A percentile compares a stretch with the other conserved stretches of the same genome.
phyloP scores from a whole-genome alignment of 192 early-diverging fungal species.

The Dissophora ornata region DNA sequence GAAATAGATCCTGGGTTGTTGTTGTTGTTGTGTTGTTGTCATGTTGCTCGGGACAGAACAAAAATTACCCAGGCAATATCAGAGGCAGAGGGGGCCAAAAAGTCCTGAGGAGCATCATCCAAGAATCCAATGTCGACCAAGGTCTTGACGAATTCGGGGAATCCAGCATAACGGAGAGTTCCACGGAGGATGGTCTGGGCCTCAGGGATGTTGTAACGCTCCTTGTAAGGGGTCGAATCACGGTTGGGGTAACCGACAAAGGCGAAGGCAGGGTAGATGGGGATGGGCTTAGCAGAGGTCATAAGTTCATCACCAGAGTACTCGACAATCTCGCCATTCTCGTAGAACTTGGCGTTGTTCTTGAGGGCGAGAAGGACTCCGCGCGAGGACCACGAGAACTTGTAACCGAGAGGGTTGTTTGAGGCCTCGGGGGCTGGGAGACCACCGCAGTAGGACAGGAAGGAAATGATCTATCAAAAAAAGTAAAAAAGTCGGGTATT shows the following conservation, averaged over 20 bases:
- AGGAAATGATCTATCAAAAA: slow-evolving; percentile 71
- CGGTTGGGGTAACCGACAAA: slow-evolving; percentile 98
- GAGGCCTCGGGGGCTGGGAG: slow-evolving; percentile 96
- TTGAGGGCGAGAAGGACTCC: slow-evolving; percentile 97
- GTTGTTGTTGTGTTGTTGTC: too few relatives aligned
- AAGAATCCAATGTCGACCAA: slow-evolving; percentile 94
- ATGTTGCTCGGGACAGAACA: too few relatives aligned
- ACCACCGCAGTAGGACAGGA: slow-evolving; percentile 97
- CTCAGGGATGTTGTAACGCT: slow-evolving; percentile 96
- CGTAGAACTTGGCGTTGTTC: slow-evolving; percentile 92
- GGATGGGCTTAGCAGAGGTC: slow-evolving; percentile 88
- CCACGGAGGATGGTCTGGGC: slow-evolving; percentile 94
- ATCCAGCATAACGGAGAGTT: slow-evolving; percentile 96
- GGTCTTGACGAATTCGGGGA: slow-evolving; percentile 96
- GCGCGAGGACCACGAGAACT: slow-evolving; percentile 98
- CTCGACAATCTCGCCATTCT: slow-evolving; percentile 89
- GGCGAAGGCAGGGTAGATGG: slow-evolving; percentile 94
- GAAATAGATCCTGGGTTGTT: too few relatives aligned
- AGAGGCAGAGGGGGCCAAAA: slow-evolving; percentile 64
- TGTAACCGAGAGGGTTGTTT: slow-evolving; percentile 99
- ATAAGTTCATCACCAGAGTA: slow-evolving; percentile 88
- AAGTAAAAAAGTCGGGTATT: too few relatives aligned
- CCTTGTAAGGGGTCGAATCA: slow-evolving; percentile 94
- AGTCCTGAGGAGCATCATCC: slow-evolving; percentile 73
- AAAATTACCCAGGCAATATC: slow-evolving; percentile 76